A percentile compares a stretch with the other conserved stretches of the same genome.
Conservation (phyloP, 2,329 filamentous ascomycete genomes). For the Colletotrichum graminicola region DNA sequence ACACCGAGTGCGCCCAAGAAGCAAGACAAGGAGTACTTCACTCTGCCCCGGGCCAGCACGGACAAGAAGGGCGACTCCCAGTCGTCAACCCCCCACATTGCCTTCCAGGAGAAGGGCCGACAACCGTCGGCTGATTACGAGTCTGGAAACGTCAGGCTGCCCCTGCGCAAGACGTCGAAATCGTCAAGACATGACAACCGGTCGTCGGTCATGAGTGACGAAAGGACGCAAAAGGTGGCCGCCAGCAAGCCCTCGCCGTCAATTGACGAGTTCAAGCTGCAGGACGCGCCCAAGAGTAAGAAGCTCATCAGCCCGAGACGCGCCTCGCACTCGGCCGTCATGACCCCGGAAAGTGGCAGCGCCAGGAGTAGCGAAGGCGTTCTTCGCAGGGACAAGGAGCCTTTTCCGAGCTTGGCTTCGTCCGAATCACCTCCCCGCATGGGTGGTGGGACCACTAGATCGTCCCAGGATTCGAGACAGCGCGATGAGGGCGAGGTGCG, state of each 20-base stretch:
- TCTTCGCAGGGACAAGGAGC: slow-evolving; percentile 54
- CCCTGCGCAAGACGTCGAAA: slow-evolving; percentile 63
- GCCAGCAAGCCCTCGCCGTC: slow-evolving; percentile 55
- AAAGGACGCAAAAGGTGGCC: slow-evolving; percentile 52
- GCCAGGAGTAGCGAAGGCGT: slow-evolving; percentile 52
- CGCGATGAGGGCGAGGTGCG: slow-evolving; percentile 67
- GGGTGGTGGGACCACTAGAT: slow-evolving; percentile 58
- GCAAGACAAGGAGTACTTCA: slow-evolving; percentile 73
- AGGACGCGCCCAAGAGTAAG: slow-evolving; percentile 81
- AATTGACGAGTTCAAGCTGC: slow-evolving; percentile 78
- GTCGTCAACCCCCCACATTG: slow-evolving; percentile 84
- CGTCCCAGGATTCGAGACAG: slow-evolving; percentile 70
- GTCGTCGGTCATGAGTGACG: slow-evolving; percentile 44
- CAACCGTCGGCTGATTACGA: slow-evolving; percentile 72
- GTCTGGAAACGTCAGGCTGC: slow-evolving; percentile 58
- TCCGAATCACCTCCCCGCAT: slow-evolving; percentile 52
- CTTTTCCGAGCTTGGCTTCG: slow-evolving; percentile 35
- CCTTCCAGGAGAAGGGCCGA: slow-evolving; percentile 87
- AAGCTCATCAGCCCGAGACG: slow-evolving; percentile 58
- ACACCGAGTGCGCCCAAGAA: slow-evolving; percentile 59
- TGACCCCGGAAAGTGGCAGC: slow-evolving; percentile 54
- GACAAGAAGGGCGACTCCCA: slow-evolving; percentile 64
- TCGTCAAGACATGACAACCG: slow-evolving; percentile 50
- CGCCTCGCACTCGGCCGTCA: slow-evolving; percentile 58
- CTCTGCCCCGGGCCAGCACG: slow-evolving; percentile 55